Base-by-base conservation (phyloP, 2,329 filamentous ascomycete species). In the Cercospora berteroae region DNA sequence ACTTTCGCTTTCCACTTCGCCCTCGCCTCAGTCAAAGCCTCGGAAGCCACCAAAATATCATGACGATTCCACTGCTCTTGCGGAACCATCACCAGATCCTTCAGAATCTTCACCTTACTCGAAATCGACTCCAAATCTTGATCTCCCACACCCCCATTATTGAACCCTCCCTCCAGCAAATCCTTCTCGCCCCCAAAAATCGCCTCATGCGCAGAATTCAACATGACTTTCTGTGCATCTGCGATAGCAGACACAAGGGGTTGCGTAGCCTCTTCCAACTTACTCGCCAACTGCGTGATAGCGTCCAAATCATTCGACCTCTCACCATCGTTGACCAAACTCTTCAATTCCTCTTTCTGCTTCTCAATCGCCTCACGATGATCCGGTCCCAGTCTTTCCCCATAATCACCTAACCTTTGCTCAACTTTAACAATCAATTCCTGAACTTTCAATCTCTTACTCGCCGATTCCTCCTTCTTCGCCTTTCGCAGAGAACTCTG, bases 121-220 rank as follows among this genome's bases (percentile, higher is more conserved):
- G 71, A 70, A 3, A 78, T 67, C 1, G 48, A 60, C n/a, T 68
- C 64, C 29, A 75, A 33, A 29, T 77, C 74, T 3, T 69, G 65
- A 23, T 58, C 65, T 8, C 48, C 39, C 4, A 64, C 69, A 3
- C 42, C 36, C 5, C 36, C 50, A 1, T 70, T 33, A 25, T 44
- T 44, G 57, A 67, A 72, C 1, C 68, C 69, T 5, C 65, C 60
- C 18, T 74, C 73, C 2, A 77, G 63, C 2, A 77, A 67, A n/a
- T 76, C 75, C 44, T 76, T 77, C 60, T 79, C 77, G 10, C 72
- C 76, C 1, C 73, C 74, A 27, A 79, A 78, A 57, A 79, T 77
- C 18, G 76, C 76, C 57, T 78, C 76, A 59, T 79, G 78, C 1
- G 78, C 77, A 7, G 77, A 66, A 18, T 72, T 74, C 60, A 78